Evolutionary conservation across 202 grass and related monocot genomes (phyloP).

Genomic region (Digitaria exilis): DNA sequence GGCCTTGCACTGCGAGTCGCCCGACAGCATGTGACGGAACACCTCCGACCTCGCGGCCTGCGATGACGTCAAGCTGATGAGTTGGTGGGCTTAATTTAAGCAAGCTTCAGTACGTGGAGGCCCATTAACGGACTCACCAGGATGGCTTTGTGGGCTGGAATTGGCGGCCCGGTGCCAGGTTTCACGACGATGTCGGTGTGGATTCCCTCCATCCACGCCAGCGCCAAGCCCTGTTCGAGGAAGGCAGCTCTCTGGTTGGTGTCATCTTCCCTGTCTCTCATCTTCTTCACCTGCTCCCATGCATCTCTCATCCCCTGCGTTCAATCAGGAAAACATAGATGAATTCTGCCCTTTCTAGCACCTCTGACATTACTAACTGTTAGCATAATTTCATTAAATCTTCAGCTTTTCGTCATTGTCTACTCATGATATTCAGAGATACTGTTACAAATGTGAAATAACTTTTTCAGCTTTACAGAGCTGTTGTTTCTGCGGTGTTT

Average conservation of each 20-base stretch:
- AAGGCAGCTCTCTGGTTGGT: slow-evolving; percentile 52
- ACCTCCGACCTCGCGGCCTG: slow-evolving; percentile 79
- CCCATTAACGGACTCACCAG: slow-evolving; percentile 72
- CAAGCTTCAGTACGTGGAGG: background rate
- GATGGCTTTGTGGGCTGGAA: slow-evolving; percentile 77
- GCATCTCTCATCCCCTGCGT: slow-evolving; percentile 55
- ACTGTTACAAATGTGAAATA: too few relatives aligned
- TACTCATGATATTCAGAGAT: background rate
- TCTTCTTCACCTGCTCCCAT: slow-evolving; percentile 59
- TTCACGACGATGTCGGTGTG: slow-evolving; percentile 75
- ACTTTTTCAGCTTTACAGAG: too few relatives aligned
- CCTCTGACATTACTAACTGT: too few relatives aligned
- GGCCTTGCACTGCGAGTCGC: slow-evolving; percentile 61
- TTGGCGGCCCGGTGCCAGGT: slow-evolving; percentile 56
- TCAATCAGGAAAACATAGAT: too few relatives aligned
- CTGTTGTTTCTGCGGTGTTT: too few relatives aligned
- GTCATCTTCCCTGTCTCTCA: slow-evolving; percentile 46
- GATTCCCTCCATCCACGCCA: slow-evolving; percentile 57
- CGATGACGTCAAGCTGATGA: too few relatives aligned
- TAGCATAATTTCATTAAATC: background rate
- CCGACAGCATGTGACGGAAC: slow-evolving; percentile 59
- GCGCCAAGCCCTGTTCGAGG: slow-evolving; percentile 44
- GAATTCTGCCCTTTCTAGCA: background rate
- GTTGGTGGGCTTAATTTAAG: background rate
- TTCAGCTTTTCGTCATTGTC: background rate